Base-by-base conservation (phyloP, 805 yeast species). In the Metschnikowia baotianmanensis region DNA sequence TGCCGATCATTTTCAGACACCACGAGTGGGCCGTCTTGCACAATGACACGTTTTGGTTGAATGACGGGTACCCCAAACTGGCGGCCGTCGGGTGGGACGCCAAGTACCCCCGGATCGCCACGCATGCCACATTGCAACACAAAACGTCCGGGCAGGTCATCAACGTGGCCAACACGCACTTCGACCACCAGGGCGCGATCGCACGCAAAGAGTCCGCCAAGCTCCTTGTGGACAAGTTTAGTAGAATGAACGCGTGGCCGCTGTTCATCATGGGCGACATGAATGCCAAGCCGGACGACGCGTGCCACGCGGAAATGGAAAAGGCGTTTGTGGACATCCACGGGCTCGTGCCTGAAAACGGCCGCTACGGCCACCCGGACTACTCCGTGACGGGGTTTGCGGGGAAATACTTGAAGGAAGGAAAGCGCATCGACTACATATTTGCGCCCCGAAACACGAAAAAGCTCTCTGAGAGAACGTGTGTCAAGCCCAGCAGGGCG, bases 321-420 rank as follows among this genome's bases (percentile, higher is more conserved):
- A 35, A 36, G 20, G 11, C 17, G 10, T 49, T 51, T 36, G 30
- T 39, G 11, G 65, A 63, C 40, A 45, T 48, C 30, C 48, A 55
- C 10, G 42, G 36, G 17, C 46, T 56, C 13, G 55, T 51, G 10
- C 50, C 61, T 5, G 55, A 53, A 6, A 52, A 44, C 40, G 57
- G 49, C 32, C 45, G 52, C 9, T 63, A 58, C 41, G 69, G 67
- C 5, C 65, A 63, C 45, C 34, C 36, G 3, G 55, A 52, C 33
- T 59, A 61, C 22, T 48, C 65, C 7, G 63, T 61, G 20, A 63
- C 69, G 13, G 69, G 69, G 1, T 63, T 63, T 40, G 55, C 50
- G 36, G 67, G 65, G 4, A 52, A 55, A 28, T 56, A 50, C 16
- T 37, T 57, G 24, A 32, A 37, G 16, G 65, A 63, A 1, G 67